These are phyloP conservation scores for Beauveria scarabaeidicola DNA, from an alignment of 2,329 filamentous ascomycete genomes.

Conservation along the genomic window DNA sequence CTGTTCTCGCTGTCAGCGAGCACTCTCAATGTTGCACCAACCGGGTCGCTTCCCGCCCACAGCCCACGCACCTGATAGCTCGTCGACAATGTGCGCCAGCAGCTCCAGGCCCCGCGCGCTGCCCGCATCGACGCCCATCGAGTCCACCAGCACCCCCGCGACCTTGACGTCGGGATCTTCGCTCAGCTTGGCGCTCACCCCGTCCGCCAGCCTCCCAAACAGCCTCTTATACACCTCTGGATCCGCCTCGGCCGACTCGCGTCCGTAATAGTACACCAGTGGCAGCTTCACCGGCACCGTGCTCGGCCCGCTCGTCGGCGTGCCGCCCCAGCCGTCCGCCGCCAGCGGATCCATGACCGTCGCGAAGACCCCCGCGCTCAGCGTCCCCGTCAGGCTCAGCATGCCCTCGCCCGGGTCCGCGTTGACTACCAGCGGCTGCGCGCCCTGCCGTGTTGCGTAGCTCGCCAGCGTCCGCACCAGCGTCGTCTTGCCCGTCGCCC, in stretches of 20 bases:
- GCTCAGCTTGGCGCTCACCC: slow-evolving; percentile 66
- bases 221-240: slow-evolving; percentile 64
- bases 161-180: slow-evolving; percentile 64
- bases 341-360: slow-evolving; percentile 73
- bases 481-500: slow-evolving; percentile 75
- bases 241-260: slow-evolving; percentile 64
- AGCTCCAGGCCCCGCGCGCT: slow-evolving; percentile 64
- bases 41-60: background rate
- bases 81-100: slow-evolving; percentile 63
- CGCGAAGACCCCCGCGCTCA: slow-evolving; percentile 80
- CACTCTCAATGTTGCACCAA: too few species aligned
- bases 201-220: slow-evolving; percentile 67
- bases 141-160: slow-evolving; percentile 80
- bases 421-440: slow-evolving; percentile 76
- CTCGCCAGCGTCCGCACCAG: slow-evolving; percentile 67
- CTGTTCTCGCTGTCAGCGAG: slow-evolving; percentile 25
- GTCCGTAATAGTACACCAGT: slow-evolving; percentile 81
- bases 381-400: slow-evolving; percentile 67
- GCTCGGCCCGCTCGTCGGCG: slow-evolving; percentile 83
- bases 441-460: slow-evolving; percentile 66
- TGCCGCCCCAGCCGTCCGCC: slow-evolving; percentile 81
- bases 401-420: slow-evolving; percentile 74
- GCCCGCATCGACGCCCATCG: slow-evolving; percentile 59
- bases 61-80: slow-evolving; percentile 38
- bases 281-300: slow-evolving; percentile 85